A percentile compares a stretch with the other conserved stretches of the same genome.
These are phyloP conservation scores for Arthrobotrys sinensis DNA, from an alignment of 2,329 filamentous ascomycete species.

Conservation along the genomic window DNA sequence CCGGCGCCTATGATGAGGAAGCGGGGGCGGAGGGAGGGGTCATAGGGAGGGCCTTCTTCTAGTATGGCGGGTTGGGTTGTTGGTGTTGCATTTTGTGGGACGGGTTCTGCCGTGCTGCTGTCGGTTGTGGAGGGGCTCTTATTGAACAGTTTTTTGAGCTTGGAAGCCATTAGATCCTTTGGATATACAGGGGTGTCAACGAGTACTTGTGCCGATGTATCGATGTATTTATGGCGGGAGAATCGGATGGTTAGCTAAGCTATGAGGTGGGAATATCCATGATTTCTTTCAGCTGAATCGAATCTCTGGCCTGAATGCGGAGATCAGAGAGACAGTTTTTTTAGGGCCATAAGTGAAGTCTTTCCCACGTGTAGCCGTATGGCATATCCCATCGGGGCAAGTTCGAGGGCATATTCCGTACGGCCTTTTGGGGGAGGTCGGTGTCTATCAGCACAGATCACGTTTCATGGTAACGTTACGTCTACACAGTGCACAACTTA, in stretches of 20 bases:
- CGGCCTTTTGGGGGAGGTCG: too few species aligned
- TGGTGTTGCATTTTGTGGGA: slow-evolving; percentile 32
- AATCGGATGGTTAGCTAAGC: not conserved
- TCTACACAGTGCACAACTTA: not conserved
- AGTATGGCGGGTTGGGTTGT: slow-evolving; percentile 20
- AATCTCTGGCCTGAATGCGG: slow-evolving; percentile 19
- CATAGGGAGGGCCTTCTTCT: slow-evolving; percentile 35
- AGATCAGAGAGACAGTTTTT: not conserved
- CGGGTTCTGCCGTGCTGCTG: slow-evolving; percentile 7
- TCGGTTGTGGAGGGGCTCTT: slow-evolving; percentile 14
- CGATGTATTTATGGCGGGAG: not conserved
- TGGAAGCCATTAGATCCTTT: slow-evolving; percentile 37
- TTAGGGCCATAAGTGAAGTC: not conserved
- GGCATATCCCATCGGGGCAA: not conserved
- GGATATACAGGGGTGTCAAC: not conserved
- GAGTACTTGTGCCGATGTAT: slow-evolving; percentile 16
- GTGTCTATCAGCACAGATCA: slow-evolving; percentile 3
- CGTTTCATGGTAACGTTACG: slow-evolving; percentile 3
- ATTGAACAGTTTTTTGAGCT: slow-evolving; percentile 41
- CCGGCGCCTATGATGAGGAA: slow-evolving; percentile 88
- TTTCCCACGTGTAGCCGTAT: slow-evolving; percentile 4
- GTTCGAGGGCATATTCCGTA: slow-evolving; percentile 19
- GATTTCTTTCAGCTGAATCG: not conserved
- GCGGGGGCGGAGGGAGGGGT: slow-evolving; percentile 69
- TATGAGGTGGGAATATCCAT: slow-evolving; percentile 20